phyloP scores from a whole-genome alignment of 2,329 filamentous ascomycete species.

The Trichoderma breve region DNA sequence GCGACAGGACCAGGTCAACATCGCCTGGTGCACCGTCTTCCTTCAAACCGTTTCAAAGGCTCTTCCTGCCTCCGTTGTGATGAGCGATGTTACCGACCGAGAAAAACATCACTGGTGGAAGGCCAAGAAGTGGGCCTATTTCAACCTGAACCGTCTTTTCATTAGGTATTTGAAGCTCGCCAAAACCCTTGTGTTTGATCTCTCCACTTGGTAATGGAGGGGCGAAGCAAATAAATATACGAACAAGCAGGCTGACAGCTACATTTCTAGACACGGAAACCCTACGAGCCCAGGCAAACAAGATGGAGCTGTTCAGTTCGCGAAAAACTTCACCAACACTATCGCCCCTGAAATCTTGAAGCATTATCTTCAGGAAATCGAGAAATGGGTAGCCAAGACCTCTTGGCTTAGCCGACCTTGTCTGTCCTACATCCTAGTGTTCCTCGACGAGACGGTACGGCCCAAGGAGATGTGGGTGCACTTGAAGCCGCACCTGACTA shows the following conservation, averaged over 20 bases:
- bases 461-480: slow-evolving; percentile 97
- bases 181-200: not conserved
- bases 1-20: slow-evolving; percentile 76
- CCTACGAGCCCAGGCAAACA: slow-evolving; percentile 70
- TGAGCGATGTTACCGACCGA: slow-evolving; percentile 77
- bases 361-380: slow-evolving; percentile 89
- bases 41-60: slow-evolving; percentile 84
- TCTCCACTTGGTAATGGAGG: not conserved
- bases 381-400: slow-evolving; percentile 95
- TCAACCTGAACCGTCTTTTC: slow-evolving; percentile 93
- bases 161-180: slow-evolving; percentile 62
- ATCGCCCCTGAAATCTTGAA: slow-evolving; percentile 96
- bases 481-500: slow-evolving; percentile 89
- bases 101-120: slow-evolving; percentile 99
- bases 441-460: slow-evolving; percentile 94
- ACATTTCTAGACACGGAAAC: slow-evolving; percentile 74
- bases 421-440: slow-evolving; percentile 88
- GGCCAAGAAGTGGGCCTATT: slow-evolving; percentile 99
- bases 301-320: slow-evolving; percentile 75
- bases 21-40: slow-evolving; percentile 96
- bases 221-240: not conserved
- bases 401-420: slow-evolving; percentile 94
- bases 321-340: slow-evolving; percentile 85
- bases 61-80: slow-evolving; percentile 77
- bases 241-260: not conserved